Base-by-base conservation (phyloP, 441 rosid genomes). In the Gossypium lobatum region DNA sequence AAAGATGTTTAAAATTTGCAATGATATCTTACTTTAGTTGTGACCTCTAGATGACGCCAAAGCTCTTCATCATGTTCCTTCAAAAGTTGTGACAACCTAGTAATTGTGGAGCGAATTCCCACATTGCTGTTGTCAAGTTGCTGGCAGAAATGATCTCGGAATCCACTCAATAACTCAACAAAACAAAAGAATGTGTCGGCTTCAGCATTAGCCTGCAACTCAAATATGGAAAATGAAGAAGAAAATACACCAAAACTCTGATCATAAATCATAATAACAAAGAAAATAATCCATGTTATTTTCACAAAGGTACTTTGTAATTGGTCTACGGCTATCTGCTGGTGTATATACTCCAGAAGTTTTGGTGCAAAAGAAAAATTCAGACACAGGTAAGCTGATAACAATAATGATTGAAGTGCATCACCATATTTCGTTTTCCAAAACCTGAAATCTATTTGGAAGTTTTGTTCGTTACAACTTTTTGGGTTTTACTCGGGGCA, bases 11-110 rank as follows among this genome's bases (percentile, higher is more conserved):
- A 28, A 52, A 28, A 57, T 52, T 28, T 52, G 50, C 67, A 70
- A 68, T 7, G 31, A 46, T 69, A 68, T 81, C 87, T 84, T 86
- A 93, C 99, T 83, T 93, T 91, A 59, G 98, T 91, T 79, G 98
- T 90, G 85, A 95, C 78, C 86, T 95, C 98, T 72, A 95, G 93
- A 86, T 95, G 99, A 69, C 99, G 99, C 99, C 99, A 95, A 75
- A 95, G 98, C 83, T 95, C 99, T 78, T 95, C 98, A 80, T 93
- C 99, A 77, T 93, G 93, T 67, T 93, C 93, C 85, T 87, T 95
- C 70, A 95, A 81, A 73, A 95, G 88, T 71, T 88, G 91, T 1
- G 98, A 91, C 81, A 95, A 87, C 79, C 79, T 90, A 72, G 99
- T 80, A 70, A 95, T 89, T 70, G 97, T 89, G 61, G 99, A 88